A percentile compares a stretch with the other conserved stretches of the same genome.
Evolutionary conservation across 139 green algal species (phyloP).

Genomic region (Desmodesmus armatus): DNA sequence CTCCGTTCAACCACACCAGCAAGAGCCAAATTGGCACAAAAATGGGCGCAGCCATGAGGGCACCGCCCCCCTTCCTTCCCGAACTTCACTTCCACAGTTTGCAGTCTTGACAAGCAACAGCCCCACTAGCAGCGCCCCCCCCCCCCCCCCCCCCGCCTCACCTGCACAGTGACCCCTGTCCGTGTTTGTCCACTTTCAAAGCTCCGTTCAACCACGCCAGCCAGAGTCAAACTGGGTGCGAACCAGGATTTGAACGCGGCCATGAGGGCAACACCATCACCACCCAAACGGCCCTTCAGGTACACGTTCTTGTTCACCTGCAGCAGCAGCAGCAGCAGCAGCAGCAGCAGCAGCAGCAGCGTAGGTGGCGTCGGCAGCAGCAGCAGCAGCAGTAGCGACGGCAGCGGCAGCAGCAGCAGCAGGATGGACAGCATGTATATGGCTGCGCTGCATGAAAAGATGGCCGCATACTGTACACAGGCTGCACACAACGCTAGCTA

Average conservation of each 20-base stretch:
- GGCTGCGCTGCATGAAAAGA: too few relatives aligned
- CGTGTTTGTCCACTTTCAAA: constrained; percentile 14
- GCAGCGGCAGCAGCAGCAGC: too few relatives aligned
- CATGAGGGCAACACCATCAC: constrained; percentile 49
- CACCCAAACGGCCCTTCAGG: constrained; percentile 73
- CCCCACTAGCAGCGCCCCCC: too few relatives aligned
- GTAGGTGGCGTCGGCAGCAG: too few relatives aligned
- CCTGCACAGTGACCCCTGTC: constrained; percentile 36
- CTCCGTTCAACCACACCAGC: constrained; percentile 41
- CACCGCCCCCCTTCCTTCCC: too few relatives aligned
- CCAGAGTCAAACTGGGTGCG: constrained; percentile 69
- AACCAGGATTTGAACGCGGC: constrained; percentile 74
- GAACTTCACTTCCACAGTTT: too few relatives aligned
- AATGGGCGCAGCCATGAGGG: constrained; percentile 65
- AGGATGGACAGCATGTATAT: too few relatives aligned
- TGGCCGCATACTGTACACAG: too few relatives aligned
- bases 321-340: background rate
- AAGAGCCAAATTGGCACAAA: constrained; percentile 66
- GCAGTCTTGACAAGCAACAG: too few relatives aligned
- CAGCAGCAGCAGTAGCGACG: too few relatives aligned
- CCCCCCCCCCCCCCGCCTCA: too few relatives aligned
- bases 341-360: background rate
- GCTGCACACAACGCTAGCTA: too few relatives aligned
- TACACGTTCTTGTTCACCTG: constrained; percentile 88
- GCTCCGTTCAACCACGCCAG: constrained; percentile 28